A percentile compares a stretch with the other conserved stretches of the same genome.
Evolutionary conservation across 2,329 filamentous ascomycete species (phyloP).

Genomic region (Penicillium sp.): DNA sequence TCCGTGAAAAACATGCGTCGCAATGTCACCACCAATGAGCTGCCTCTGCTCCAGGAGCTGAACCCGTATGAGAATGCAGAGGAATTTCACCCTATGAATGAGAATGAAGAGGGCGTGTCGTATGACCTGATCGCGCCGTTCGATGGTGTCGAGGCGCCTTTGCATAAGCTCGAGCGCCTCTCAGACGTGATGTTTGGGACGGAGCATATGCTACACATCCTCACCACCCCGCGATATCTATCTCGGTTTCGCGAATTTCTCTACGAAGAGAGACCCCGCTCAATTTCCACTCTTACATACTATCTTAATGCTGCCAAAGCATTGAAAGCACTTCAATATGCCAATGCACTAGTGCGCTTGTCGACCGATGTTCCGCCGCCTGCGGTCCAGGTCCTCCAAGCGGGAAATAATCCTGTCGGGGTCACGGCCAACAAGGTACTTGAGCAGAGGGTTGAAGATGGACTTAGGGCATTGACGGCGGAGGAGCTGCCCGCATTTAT

Average conservation of each 20-base stretch:
- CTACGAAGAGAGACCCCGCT: conserved; percentile 57
- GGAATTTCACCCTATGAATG: conserved; percentile 30
- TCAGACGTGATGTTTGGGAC: conserved; percentile 65
- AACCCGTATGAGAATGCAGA: conserved; percentile 27
- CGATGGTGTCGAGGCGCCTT: conserved; percentile 25
- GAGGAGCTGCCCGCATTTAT: conserved; percentile 73
- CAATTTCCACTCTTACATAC: conserved; percentile 66
- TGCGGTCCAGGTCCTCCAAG: conserved; percentile 57
- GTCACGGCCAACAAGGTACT: conserved; percentile 59
- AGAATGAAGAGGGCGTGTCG: conserved; percentile 34
- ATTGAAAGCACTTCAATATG: conserved; percentile 66
- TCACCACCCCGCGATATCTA: conserved; percentile 61
- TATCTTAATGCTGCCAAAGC: conserved; percentile 72
- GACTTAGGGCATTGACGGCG: conserved; percentile 62
- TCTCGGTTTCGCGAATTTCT: conserved; percentile 68
- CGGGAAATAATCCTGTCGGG: conserved; percentile 52
- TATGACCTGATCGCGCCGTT: conserved; percentile 38
- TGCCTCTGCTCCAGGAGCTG: conserved; percentile 28
- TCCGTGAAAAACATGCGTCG: conserved; percentile 30
- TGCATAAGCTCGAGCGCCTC: conserved; percentile 60
- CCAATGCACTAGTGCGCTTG: conserved; percentile 65
- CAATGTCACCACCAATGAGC: conserved; percentile 25
- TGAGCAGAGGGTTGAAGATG: conserved; percentile 61
- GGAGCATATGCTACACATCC: conserved; percentile 64
- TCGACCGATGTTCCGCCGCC: conserved; percentile 53